phyloP scores from a whole-genome alignment of 2,329 filamentous ascomycete species.

The Dothidotthia symphoricarpi region DNA sequence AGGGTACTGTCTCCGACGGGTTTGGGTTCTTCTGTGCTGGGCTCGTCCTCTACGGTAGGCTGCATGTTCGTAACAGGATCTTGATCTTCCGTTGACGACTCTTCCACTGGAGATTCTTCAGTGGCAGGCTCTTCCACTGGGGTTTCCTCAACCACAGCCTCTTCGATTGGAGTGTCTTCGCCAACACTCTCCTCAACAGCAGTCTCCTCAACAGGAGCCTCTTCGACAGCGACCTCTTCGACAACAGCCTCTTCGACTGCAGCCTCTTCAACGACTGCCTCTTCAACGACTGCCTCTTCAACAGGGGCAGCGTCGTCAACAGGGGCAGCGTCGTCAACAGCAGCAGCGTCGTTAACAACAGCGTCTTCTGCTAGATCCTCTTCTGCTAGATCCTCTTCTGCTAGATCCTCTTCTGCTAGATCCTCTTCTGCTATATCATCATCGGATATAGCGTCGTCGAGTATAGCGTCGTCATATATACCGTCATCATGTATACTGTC shows the following conservation, averaged over 20 bases:
- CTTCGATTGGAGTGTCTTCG: no score
- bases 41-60: conserved; percentile 2
- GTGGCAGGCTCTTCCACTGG: not conserved
- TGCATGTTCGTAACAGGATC: not conserved
- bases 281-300: conserved; percentile 2
- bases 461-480: no score
- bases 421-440: no score
- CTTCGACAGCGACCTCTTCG: not conserved
- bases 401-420: no score
- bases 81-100: not conserved
- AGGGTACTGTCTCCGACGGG: no score
- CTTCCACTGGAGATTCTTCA: not conserved
- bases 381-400: no score
- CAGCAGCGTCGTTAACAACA: not conserved
- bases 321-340: not conserved
- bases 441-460: no score
- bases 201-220: not conserved
- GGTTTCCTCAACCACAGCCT: not conserved
- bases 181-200: no score
- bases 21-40: no score
- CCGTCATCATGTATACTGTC: no score
- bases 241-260: conserved; percentile 1
- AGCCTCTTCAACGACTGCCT: not conserved
- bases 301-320: not conserved
- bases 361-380: no score